These are phyloP conservation scores for Aspergillus novofumigatus DNA, from an alignment of 2,329 filamentous ascomycete species.

Conservation along the genomic window DNA sequence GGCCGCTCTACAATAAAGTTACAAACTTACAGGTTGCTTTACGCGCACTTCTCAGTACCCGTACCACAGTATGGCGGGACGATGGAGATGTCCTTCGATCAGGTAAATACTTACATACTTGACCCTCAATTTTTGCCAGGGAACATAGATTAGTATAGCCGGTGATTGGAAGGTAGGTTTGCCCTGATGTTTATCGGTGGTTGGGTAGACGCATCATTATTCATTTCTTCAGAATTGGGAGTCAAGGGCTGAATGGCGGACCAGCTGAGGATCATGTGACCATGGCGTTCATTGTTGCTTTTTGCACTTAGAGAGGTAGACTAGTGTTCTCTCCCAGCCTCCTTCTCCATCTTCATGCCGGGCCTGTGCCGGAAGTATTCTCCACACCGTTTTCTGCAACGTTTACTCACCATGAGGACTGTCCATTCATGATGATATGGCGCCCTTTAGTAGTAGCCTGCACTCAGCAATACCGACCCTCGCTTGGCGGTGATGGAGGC, in stretches of 20 bases:
- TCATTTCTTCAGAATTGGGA: not conserved
- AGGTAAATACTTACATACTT: not conserved
- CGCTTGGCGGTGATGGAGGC: not conserved
- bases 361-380: not conserved
- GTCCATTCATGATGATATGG: not conserved
- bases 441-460: conserved; percentile 5
- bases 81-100: not conserved
- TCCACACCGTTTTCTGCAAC: not conserved
- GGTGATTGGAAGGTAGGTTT: not conserved
- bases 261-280: not conserved
- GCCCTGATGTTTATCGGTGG: not conserved
- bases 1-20: not conserved
- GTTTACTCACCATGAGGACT: not conserved
- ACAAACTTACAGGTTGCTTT: not conserved
- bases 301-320: not conserved
- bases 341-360: not conserved
- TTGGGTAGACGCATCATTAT: not conserved
- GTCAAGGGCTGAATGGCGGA: not conserved
- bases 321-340: not conserved
- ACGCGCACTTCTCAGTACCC: not conserved
- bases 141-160: not conserved
- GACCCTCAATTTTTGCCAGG: not conserved
- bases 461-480: conserved; percentile 1
- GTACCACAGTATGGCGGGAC: not conserved
- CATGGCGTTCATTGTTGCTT: not conserved